Evolutionary conservation across 2,329 filamentous ascomycete genomes (phyloP), one percentile per base, ranked within the genome.

Genomic region (Hymenoscyphus scutula): DNA sequence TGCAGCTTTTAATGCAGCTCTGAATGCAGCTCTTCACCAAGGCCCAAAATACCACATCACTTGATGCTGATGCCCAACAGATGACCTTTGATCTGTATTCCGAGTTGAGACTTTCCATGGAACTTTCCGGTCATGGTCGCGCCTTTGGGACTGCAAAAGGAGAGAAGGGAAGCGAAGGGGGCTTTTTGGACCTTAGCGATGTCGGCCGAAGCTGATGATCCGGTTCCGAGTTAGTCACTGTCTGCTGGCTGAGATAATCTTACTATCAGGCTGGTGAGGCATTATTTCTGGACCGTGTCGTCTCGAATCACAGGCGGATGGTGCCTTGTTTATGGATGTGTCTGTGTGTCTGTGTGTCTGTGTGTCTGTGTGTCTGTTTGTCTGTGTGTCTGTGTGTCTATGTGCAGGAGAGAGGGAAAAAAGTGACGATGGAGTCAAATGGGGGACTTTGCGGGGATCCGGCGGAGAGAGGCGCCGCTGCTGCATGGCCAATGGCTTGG

Each of bases 391-490:
- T 19, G 3, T 48, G 23, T 11, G 23, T 25, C n/a, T 13, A 19
- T 23, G 15, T 51, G 19, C 45, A 51, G 45, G 45, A 23, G 13
- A 25, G 13, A 51, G 45, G 25, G 45, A 51, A 23, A 23, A 25
- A 23, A 51, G 45, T 51, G 45, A 51, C n/a, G 45, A 51, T 51
- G 45, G 45, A 23, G 45, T 51, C 10, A 23, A 27, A 25, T 51
- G 45, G 45, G 45, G 45, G 45, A 51, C 23, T 51, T 51, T 51
- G 45, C 45, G n/a, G 23, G 45, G 45, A 51, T 51, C 45, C 45
- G 45, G 13, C 3, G 41, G 41, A 23, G 41, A 3, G n/a, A 6
- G n/a, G 45, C 19, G 19, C 27, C 27, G 45, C 7, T 8, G 45
- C 6, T 7, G n/a, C 8, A 15, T 51, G 19, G 19, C 45, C 45